These are phyloP conservation scores for Penicillium sp. DNA, from an alignment of 2,329 filamentous ascomycete genomes.

Conservation along the genomic window DNA sequence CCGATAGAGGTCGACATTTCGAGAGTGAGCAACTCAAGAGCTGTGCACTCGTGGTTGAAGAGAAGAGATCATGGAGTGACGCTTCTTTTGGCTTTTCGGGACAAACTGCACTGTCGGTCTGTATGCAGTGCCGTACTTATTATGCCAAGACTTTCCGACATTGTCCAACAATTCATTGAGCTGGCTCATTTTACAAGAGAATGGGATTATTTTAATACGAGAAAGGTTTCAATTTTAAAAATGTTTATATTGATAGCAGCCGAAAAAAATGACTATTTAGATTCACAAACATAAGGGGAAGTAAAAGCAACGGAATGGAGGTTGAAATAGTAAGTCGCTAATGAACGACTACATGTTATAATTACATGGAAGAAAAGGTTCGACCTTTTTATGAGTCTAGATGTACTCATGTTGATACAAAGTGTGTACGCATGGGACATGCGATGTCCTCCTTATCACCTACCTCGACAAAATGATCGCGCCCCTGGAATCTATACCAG, in stretches of 20 bases:
- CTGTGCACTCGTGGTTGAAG: slow-evolving; percentile 18
- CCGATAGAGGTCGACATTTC: slow-evolving; percentile 63
- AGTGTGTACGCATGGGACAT: slow-evolving; percentile 42
- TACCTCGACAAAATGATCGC: slow-evolving; percentile 40
- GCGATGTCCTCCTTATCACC: slow-evolving; percentile 36
- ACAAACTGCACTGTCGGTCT: slow-evolving; percentile 15
- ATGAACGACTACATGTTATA: slow-evolving; percentile 12
- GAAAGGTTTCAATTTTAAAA: background rate
- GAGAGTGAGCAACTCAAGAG: slow-evolving; percentile 15
- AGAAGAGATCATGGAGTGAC: slow-evolving; percentile 18
- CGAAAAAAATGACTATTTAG: too few species aligned
- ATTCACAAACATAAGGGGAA: background rate
- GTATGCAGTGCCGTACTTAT: background rate
- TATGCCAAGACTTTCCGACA: slow-evolving; percentile 10
- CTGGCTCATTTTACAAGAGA: background rate
- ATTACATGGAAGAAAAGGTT: slow-evolving; percentile 13
- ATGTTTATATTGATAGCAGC: too few species aligned
- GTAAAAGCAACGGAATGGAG: background rate
- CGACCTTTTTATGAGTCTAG: background rate
- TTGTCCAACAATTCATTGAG: background rate
- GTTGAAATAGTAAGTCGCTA: slow-evolving; percentile 1
- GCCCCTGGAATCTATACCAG: slow-evolving; percentile 43
- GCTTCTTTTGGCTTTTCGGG: slow-evolving; percentile 21
- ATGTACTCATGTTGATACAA: slow-evolving; percentile 18
- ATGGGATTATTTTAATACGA: background rate